These are phyloP conservation scores for Stemphylium beticola DNA, from an alignment of 2,329 filamentous ascomycete species.

Conservation along the genomic window DNA sequence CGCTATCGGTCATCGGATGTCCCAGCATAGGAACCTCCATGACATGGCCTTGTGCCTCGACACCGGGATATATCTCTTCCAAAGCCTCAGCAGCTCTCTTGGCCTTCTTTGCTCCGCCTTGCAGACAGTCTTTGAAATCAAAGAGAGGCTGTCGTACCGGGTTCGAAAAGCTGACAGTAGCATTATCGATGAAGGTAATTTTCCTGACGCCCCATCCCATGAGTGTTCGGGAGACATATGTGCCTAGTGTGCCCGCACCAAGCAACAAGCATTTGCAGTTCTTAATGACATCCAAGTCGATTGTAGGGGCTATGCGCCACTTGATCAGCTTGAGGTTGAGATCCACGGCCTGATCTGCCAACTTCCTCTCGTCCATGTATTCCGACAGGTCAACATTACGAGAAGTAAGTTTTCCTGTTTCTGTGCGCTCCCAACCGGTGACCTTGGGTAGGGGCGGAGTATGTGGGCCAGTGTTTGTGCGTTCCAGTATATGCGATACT, in stretches of 20 bases:
- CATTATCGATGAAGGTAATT: slow-evolving; percentile 96
- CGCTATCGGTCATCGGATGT: slow-evolving; percentile 79
- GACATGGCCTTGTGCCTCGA: slow-evolving; percentile 79
- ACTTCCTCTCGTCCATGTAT: slow-evolving; percentile 86
- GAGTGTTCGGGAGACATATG: slow-evolving; percentile 89
- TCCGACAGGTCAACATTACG: slow-evolving; percentile 83
- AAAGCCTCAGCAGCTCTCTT: slow-evolving; percentile 79
- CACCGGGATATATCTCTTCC: slow-evolving; percentile 86
- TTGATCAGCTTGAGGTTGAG: slow-evolving; percentile 98
- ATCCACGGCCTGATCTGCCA: slow-evolving; percentile 94
- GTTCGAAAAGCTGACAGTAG: slow-evolving; percentile 91
- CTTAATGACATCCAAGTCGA: slow-evolving; percentile 89
- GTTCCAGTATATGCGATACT: slow-evolving; percentile 15
- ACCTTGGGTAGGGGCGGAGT: slow-evolving; percentile 76
- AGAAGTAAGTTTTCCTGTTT: slow-evolving; percentile 76
- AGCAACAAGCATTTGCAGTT: slow-evolving; percentile 87
- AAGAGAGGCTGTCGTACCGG: slow-evolving; percentile 95
- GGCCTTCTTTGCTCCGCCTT: slow-evolving; percentile 85
- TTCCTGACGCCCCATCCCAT: slow-evolving; percentile 96
- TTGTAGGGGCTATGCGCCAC: slow-evolving; percentile 89
- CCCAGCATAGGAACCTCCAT: slow-evolving; percentile 95
- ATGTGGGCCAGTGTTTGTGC: slow-evolving; percentile 26
- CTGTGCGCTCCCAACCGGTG: slow-evolving; percentile 92
- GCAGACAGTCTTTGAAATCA: slow-evolving; percentile 84
- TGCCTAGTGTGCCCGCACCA: slow-evolving; percentile 90